Base-by-base conservation (phyloP, 148 eudicot genomes). In the Camellia sinensis region DNA sequence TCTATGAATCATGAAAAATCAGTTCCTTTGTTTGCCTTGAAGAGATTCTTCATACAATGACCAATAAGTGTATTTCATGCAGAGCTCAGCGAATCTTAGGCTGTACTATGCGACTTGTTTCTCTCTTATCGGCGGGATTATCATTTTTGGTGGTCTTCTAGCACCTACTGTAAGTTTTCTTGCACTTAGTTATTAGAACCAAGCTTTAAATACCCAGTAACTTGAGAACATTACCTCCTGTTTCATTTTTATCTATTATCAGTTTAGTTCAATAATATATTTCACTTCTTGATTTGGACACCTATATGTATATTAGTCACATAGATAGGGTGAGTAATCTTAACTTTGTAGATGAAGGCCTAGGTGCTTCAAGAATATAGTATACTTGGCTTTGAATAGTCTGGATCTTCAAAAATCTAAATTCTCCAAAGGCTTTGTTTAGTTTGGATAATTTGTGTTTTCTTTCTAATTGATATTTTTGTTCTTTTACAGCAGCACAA, bases 101-200 rank as follows among this genome's bases (percentile, higher is more conserved):
- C 92, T 78, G 74, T 93, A 93, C 82, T 93, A 93, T 85, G 98
- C 98, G 50, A 80, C 90, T 29, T 93, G 98, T 83, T 89, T 90
- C 83, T 87, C 96, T 80, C 98, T 93, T 63, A 93, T 93, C 53
- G 88, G 89, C 61, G 96, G 92, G 15, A 78, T 92, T 78, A 93
- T 93, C 79, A 77, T 92, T 59, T 93, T 93, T 67, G 98, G 98
- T 74, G 98, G 98, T 66, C 94, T 93, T 80, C 87, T 93, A 66
- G 98, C 98, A 67, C 98, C 98, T 67, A 77, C 91, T 45, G 98
- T 93, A 90, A 86, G 94, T 84, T 91, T 79, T 83, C 61, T 72
- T 22, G 64, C 76, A 17, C 86, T 84, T 87, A 87, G 92, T 89
- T 53, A 53, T 13, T 12, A 21, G 75, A 72, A 52, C 53, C 18